Evolutionary conservation across 352 stramenopile species (phyloP).

Genomic region (Phytophthora sp.): DNA sequence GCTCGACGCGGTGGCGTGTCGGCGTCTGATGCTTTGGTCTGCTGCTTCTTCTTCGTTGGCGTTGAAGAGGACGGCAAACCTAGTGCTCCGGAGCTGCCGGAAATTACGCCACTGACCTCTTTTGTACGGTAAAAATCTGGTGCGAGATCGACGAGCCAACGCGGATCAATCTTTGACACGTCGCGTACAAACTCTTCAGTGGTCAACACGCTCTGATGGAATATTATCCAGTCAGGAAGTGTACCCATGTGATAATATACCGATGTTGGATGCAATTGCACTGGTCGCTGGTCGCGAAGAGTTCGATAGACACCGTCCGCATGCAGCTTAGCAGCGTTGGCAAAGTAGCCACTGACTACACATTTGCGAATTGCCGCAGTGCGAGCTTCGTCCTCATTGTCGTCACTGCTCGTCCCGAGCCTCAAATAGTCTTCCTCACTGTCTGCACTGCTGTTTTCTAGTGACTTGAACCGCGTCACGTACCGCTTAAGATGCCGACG

Average conservation of each 20-base stretch:
- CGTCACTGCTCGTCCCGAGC: constrained; percentile 11
- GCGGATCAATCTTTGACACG: constrained; percentile 72
- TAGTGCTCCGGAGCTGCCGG: constrained; percentile 69
- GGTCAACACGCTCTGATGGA: constrained; percentile 98
- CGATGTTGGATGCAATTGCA: constrained; percentile 80
- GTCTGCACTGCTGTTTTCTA: constrained; percentile 10
- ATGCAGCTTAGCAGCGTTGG: constrained; percentile 97
- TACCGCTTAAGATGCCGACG: constrained; percentile 73
- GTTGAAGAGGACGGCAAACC: constrained; percentile 53
- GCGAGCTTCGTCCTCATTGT: constrained; percentile 32
- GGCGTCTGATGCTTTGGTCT: constrained; percentile 15
- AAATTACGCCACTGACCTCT: constrained; percentile 70
- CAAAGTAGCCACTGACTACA: constrained; percentile 89
- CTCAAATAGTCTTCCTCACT: constrained; percentile 24
- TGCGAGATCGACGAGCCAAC: constrained; percentile 70
- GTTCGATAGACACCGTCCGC: constrained; percentile 75
- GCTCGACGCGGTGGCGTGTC: constrained; percentile 29
- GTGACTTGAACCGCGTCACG: constrained; percentile 55
- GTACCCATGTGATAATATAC: constrained; percentile 76
- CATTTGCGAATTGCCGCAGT: constrained; percentile 60
- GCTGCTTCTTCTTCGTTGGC: constrained; percentile 34
- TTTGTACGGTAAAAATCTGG: constrained; percentile 80
- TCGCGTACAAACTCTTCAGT: constrained; percentile 94
- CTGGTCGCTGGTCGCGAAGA: constrained; percentile 65
- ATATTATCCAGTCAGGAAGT: constrained; percentile 97